Percentiles rank a stretch among this genome's conserved stretches.
These are phyloP conservation scores for Erucastrum elatum DNA, from an alignment of 345 rosid genomes.

Conservation along the genomic window DNA sequence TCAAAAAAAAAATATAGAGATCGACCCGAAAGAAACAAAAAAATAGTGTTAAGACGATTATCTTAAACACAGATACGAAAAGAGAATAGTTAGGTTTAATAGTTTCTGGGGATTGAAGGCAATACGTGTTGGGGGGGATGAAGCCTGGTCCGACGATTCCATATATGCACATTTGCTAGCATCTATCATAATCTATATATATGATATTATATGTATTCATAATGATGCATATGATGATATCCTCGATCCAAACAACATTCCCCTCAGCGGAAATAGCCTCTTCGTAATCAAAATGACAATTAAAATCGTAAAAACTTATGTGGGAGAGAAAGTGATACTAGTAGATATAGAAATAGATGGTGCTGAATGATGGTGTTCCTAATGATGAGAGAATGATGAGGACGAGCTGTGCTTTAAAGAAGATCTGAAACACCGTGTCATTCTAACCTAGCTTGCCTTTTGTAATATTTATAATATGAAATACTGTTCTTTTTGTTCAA, in stretches of 20 bases:
- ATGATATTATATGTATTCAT: neutral
- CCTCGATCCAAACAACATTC: slow-evolving; percentile 60
- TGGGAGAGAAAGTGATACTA: slow-evolving; percentile 7
- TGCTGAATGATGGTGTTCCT: slow-evolving; percentile 27
- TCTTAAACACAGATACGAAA: neutral
- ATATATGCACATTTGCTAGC: neutral
- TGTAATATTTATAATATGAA: neutral
- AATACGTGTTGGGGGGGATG: slow-evolving; percentile 54
- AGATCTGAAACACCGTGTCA: neutral
- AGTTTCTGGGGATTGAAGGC: slow-evolving; percentile 3
- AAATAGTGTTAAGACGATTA: neutral
- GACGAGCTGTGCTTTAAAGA: slow-evolving; percentile 18
- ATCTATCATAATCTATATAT: neutral
- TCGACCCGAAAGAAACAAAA: neutral
- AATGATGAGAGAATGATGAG: slow-evolving; percentile 34
- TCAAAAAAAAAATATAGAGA: neutral
- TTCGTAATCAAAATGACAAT: slow-evolving; percentile 20
- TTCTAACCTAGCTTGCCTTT: slow-evolving; percentile 21
- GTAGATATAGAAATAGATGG: slow-evolving; percentile 8
- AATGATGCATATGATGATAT: slow-evolving; percentile 8
- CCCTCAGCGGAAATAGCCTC: slow-evolving; percentile 51
- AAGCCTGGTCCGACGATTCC: slow-evolving; percentile 74
- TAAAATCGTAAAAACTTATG: neutral
- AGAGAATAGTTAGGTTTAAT: neutral
- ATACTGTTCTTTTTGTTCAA: neutral